phyloP scores from a whole-genome alignment of 2,329 filamentous ascomycete species.

The Coniochaeta sp. region DNA sequence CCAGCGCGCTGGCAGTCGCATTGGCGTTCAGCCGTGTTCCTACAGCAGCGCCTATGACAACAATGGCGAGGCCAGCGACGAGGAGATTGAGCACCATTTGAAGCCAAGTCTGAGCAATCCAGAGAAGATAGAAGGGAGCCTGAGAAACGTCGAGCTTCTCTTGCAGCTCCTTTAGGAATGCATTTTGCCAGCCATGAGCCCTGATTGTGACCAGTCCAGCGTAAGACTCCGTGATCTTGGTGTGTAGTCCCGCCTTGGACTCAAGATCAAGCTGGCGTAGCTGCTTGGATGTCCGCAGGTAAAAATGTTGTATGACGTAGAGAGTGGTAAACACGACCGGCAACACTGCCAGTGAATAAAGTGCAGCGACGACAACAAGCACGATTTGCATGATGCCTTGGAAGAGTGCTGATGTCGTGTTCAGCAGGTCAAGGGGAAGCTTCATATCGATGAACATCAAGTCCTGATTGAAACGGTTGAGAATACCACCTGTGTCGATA shows the following conservation, averaged over 20 bases:
- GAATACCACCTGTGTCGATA: constrained; percentile 15
- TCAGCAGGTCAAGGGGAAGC: constrained; percentile 11
- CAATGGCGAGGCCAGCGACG: constrained; percentile 37
- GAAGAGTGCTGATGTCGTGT: constrained; percentile 10
- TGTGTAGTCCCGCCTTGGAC: constrained; percentile 36
- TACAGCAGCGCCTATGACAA: constrained; percentile 36
- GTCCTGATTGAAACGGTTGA: constrained; percentile 19
- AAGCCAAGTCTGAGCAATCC: constrained; percentile 45
- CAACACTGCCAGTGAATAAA: constrained; percentile 30
- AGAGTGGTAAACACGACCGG: constrained; percentile 17
- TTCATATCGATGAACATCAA: constrained; percentile 14
- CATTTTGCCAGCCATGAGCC: constrained; percentile 35
- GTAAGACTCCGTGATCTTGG: constrained; percentile 34
- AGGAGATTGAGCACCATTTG: constrained; percentile 42
- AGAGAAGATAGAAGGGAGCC: constrained; percentile 44
- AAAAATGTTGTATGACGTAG: constrained; percentile 32
- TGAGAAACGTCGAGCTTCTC: constrained; percentile 37
- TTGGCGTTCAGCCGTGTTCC: constrained; percentile 18
- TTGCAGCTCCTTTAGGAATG: constrained; percentile 21
- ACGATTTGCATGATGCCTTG: constrained; percentile 27
- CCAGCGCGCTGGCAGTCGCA: constrained; percentile 23
- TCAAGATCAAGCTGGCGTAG: constrained; percentile 38
- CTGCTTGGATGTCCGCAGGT: constrained; percentile 38
- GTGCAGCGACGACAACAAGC: constrained; percentile 29
- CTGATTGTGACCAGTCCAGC: constrained; percentile 33